Evolutionary conservation across 2,329 filamentous ascomycete species (phyloP).

Genomic region (Lasiodiplodia theobromae): DNA sequence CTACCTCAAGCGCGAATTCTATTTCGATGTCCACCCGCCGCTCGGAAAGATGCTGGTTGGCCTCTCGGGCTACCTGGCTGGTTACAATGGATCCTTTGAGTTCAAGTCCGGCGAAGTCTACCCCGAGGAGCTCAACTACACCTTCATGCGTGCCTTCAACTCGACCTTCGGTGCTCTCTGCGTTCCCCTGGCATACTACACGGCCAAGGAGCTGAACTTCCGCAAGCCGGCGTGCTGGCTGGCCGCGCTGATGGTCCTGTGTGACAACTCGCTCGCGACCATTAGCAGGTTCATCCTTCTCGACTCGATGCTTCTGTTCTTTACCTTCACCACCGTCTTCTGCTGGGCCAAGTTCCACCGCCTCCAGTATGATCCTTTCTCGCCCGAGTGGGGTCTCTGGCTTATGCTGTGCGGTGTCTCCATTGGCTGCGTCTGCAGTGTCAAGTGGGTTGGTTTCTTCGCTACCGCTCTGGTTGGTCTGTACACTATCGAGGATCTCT

Average conservation of each 20-base stretch:
- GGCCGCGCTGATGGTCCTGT: constrained; percentile 94
- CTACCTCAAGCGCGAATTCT: constrained; percentile 99
- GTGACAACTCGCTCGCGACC: constrained; percentile 98
- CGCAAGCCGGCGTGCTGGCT: constrained; percentile 90
- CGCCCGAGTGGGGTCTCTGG: constrained; percentile 93
- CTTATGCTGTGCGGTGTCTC: constrained; percentile 91
- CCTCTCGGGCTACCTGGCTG: constrained; percentile 91
- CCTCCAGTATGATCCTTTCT: constrained; percentile 84
- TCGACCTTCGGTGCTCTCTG: constrained; percentile 91
- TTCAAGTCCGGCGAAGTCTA: constrained; percentile 99
- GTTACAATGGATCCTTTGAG: constrained; percentile 98
- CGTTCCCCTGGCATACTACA: constrained; percentile 93
- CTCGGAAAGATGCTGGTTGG: constrained; percentile 99
- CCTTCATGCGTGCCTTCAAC: constrained; percentile 98
- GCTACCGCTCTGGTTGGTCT: constrained; percentile 92
- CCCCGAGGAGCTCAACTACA: constrained; percentile 92
- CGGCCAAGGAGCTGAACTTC: constrained; percentile 88
- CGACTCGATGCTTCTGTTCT: constrained; percentile 98
- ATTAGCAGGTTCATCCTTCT: constrained; percentile 98
- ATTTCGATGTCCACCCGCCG: constrained; percentile 96
- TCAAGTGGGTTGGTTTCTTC: constrained; percentile 98
- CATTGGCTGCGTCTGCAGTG: constrained; percentile 97
- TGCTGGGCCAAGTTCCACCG: constrained; percentile 98
- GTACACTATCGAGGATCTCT: constrained; percentile 95
- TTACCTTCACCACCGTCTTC: constrained; percentile 95